Percentiles rank a stretch among this genome's conserved stretches.
These are phyloP conservation scores for Pelagophyceae sp. DNA, from an alignment of 352 stramenopile genomes.

Conservation along the genomic window DNA sequence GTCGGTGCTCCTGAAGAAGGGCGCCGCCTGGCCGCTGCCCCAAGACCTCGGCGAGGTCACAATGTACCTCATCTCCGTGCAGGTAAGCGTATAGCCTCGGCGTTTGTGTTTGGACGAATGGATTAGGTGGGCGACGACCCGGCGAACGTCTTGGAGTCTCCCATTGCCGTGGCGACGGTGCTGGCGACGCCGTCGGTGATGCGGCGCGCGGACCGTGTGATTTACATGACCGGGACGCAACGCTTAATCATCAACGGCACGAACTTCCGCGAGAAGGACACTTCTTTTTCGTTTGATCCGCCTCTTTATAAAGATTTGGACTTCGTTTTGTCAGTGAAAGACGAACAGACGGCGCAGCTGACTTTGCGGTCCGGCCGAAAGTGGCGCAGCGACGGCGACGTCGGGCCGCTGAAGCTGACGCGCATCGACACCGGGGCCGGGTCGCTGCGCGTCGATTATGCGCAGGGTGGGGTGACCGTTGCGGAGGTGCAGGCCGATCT, in stretches of 20 bases:
- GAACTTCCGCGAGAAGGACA: neutral
- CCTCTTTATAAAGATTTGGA: constrained; percentile 5
- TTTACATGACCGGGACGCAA: constrained; percentile 15
- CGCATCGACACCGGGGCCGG: constrained; percentile 14
- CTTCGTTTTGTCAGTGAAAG: neutral
- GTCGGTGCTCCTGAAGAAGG: neutral
- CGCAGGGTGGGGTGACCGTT: neutral
- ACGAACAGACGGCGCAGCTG: neutral
- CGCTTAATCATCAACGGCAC: constrained; percentile 11
- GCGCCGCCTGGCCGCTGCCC: neutral
- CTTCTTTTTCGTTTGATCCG: neutral
- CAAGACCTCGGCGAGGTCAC: neutral
- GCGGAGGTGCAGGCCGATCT: constrained; percentile 17
- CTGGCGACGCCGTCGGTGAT: constrained; percentile 14
- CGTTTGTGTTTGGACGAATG: neutral
- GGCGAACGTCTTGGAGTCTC: neutral
- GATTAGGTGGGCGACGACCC: neutral
- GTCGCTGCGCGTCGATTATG: neutral
- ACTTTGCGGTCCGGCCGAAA: neutral
- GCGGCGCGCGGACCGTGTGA: constrained; percentile 1
- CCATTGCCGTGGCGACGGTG: neutral
- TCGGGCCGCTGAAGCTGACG: constrained; percentile 9
- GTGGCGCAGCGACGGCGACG: constrained; percentile 8
- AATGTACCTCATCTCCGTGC: neutral
- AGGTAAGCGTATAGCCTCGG: neutral